Base-by-base conservation (phyloP, 371 early-diverging fungal genomes). In the Mucor velutinosus region DNA sequence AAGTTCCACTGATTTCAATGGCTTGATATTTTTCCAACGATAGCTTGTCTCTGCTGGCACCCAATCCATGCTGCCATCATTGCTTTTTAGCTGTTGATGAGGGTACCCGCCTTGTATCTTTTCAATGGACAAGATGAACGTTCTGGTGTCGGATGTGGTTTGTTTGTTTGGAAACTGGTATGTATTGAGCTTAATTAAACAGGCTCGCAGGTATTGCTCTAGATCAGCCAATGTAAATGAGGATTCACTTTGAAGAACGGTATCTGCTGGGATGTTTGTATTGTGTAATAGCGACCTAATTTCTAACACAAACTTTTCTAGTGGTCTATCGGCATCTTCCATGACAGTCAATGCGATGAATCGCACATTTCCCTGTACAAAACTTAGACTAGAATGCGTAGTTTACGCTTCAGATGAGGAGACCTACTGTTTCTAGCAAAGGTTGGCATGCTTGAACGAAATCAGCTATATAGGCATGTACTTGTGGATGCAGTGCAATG, bases 241-340 rank as follows among this genome's bases (percentile, higher is more conserved):
- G 5, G 77, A 72, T 49, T 68, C 73, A 25, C 71, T 67, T 29
- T 62, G 14, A 7, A 32, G 53, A 11, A 56, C 29, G 11, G 21
- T 41, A 8, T 59, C 58, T 32, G 64, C 6, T 19, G 74, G 64
- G 1, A 60, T 62, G 27, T 64, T 43, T 7, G 61, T 27, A 2
- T 14, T 30, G 0, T 56, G 35, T 3, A 80, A 39, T 1, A 79
- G 32, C 0, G 84, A 72, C 53, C 76, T 65, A 12, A 87, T 72
- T 53, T 86, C 80, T 63, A 89, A 82, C 7, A 83, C 84, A 71
- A 86, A 87, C 32, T 82, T 78, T 58, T 89, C 86, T 10, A 85
- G 35, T 0, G 79, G 75, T 10, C 29, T 57, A 4, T 60, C 58
- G 0, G 58, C n/a, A 25, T 61, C 58, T 6, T 67, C 62, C 58